A percentile compares a stretch with the other conserved stretches of the same genome.
These are phyloP conservation scores for Cadophora gregata DNA, from an alignment of 2,329 filamentous ascomycete species.

Conservation along the genomic window DNA sequence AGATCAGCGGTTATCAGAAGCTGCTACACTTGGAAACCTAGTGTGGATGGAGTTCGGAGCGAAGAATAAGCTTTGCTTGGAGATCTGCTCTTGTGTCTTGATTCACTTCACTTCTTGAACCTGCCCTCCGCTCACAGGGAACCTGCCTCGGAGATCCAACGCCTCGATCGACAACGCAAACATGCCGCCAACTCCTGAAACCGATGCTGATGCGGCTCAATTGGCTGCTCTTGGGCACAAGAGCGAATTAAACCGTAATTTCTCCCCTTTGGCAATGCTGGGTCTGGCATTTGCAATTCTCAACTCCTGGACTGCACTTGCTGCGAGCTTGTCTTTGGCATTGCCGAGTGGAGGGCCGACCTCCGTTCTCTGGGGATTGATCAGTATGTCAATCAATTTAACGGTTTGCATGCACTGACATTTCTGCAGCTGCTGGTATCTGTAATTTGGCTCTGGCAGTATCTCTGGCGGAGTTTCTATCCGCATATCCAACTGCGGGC, in stretches of 20 bases:
- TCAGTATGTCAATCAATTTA: constrained; percentile 49
- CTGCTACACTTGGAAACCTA: not conserved
- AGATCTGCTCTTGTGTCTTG: constrained; percentile 1
- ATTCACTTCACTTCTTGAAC: not conserved
- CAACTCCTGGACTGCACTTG: constrained; percentile 62
- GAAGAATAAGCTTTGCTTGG: constrained; percentile 10
- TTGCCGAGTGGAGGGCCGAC: constrained; percentile 74
- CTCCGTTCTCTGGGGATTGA: constrained; percentile 75
- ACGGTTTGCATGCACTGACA: constrained; percentile 55
- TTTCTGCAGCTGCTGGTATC: constrained; percentile 58
- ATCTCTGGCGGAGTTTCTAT: constrained; percentile 63
- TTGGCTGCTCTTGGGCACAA: constrained; percentile 57
- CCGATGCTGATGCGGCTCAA: constrained; percentile 45
- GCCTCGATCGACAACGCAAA: not conserved
- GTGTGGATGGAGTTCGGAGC: constrained; percentile 7
- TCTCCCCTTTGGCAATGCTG: constrained; percentile 62
- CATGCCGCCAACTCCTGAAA: constrained; percentile 20
- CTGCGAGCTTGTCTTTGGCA: constrained; percentile 53
- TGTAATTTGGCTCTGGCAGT: constrained; percentile 60
- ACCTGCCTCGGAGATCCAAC: not conserved
- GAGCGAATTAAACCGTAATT: constrained; percentile 59
- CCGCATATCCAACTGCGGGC: constrained; percentile 60
- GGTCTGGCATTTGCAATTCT: constrained; percentile 64
- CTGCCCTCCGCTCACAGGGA: not conserved
- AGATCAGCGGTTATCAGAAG: constrained; percentile 2